Evolutionary conservation across 805 yeast genomes (phyloP), one percentile per base, ranked within the genome.

Genomic region (Lachancea meyersii): DNA sequence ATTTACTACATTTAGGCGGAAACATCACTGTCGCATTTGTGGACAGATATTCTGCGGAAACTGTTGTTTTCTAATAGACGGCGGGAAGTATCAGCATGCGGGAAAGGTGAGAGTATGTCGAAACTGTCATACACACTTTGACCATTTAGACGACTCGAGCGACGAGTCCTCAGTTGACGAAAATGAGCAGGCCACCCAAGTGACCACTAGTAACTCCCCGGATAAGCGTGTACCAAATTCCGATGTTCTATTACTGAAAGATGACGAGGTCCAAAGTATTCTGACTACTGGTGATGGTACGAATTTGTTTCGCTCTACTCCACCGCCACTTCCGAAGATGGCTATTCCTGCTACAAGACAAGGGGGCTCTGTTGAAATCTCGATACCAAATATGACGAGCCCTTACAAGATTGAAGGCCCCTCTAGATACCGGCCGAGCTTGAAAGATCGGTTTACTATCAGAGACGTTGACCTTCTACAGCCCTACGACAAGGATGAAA

Each of bases 1-100:
- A 3, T 91, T 91, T 57, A 77, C 84, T 1, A 83, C 97, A 0
- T 89, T 88, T 64, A 69, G 96, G 59, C 71, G 98, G 51, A 84
- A 86, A 50, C 98, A 91, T 59, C 98, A 91, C 63, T 91, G 98
- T 57, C 69, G 98, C 41, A 80, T 91, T 27, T 91, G 98, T 64
- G 98, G 98, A 2, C 96, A 89, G 61, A 89, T 91, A 38, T 91
- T 89, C 57, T 91, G 98, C 62, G 73, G 83, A 34, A 71, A 74
- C 8, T 91, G 98, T 61, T 86, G 96, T 0, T 65, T 76, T 2
- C 75, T 87, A 54, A 66, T 86, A 54, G 55, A 83, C 46, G 86
- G 93, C 38, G 73, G 77, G 40, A 71, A 71, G 60, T 71, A 86
- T 69, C 74, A 79, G 31, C 70, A 73, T 51, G 70, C 70, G 20